Evolutionary conservation across 2,329 filamentous ascomycete genomes (phyloP), one percentile per base, ranked within the genome.

Genomic region (Talaromyces sp.): DNA sequence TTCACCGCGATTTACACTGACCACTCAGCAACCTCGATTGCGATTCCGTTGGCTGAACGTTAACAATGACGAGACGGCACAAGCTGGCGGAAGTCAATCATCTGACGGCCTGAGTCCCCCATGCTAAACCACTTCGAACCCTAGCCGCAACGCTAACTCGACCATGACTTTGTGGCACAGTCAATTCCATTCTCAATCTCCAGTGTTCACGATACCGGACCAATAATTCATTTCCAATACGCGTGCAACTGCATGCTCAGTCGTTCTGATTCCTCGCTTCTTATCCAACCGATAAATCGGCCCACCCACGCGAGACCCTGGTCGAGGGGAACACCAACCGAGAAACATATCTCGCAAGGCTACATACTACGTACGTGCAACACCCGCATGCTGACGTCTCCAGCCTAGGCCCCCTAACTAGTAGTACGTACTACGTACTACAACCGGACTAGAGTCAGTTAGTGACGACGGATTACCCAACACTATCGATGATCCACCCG

Each of bases 401-500:
- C 22, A 25, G 21, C 4, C 25, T 15, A 15, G 21, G 40, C 19
- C 22, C 25, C 25, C 25, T n/a, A n/a, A n/a, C 25, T 28, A 28
- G 25, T 28, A 28, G 4, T 28, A 28, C 25, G 25, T 28, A 28
- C n/a, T n/a, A n/a, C n/a, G 25, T 28, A 4, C 7, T 28, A 28
- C 25, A 3, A 28, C 7, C 25, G 25, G 25, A 28, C 25, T 17
- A 31, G 25, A 48, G 25, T 21, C 13, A 35, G 45, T 21, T 19
- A 35, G 45, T 25, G 45, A 48, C 28, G 5, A 35, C 43, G 15
- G 25, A 46, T 31, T 19, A 31, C 21, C 28, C 28, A 48, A 35
- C 48, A 31, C 48, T 52, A 39, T 52, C 40, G 50, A 48, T 45
- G 56, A 58, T 58, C 56, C 50, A 54, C 50, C 31, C 50, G 46